Conservation (phyloP, 75 land plant species). For the Pseudotsuga menziesii region DNA sequence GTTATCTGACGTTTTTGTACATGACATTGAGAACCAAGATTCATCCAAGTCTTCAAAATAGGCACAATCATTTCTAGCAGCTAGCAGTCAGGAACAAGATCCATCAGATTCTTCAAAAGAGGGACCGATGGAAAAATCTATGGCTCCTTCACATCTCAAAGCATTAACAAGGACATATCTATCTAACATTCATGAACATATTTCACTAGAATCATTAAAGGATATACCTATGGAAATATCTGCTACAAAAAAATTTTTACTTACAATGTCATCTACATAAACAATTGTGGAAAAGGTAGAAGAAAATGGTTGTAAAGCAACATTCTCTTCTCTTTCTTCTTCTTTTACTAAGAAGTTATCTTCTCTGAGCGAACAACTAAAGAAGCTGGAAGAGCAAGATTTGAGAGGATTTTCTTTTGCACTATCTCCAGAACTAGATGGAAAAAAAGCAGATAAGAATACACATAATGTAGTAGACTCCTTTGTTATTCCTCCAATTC, state of each 20-base stretch:
- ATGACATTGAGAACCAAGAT: not conserved
- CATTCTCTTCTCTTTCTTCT: not conserved
- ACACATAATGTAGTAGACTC: not conserved
- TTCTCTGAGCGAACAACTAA: not conserved
- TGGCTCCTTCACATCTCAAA: not conserved
- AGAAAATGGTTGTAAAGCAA: not conserved
- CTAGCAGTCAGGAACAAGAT: too few relatives aligned
- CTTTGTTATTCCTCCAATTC: not conserved
- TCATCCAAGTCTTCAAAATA: not conserved
- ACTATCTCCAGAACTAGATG: not conserved
- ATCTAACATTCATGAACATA: not conserved
- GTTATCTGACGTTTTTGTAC: not conserved
- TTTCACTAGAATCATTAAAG: not conserved
- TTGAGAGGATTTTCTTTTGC: not conserved
- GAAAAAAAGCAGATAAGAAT: not conserved
- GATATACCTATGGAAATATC: not conserved
- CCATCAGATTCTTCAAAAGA: too few relatives aligned
- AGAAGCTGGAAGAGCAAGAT: not conserved
- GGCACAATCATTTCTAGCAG: not conserved
- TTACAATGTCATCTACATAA: not conserved
- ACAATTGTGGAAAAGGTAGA: not conserved
- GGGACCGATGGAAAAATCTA: too few relatives aligned
- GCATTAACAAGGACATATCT: not conserved
- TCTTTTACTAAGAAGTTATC: not conserved
- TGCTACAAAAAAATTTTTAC: too few relatives aligned